Base-by-base conservation (phyloP, 495 filamentous ascomycete genomes). In the Aspergillus sparsus region DNA sequence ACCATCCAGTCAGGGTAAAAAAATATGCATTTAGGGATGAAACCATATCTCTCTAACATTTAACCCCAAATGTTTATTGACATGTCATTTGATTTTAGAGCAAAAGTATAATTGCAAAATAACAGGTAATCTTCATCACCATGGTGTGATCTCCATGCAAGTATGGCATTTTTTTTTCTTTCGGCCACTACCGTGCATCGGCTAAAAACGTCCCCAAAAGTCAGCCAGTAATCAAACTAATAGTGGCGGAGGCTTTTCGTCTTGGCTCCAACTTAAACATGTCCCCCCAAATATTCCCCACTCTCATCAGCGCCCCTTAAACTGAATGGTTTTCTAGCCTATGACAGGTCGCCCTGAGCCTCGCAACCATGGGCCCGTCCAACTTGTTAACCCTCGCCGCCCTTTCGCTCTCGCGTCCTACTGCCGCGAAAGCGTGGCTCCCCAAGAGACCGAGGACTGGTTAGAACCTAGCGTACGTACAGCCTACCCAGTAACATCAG, bases 191-290 rank as follows among this genome's bases (percentile, higher is more conserved):
- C 49, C 21, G 47, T 50, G 47, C 47, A 31, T 53, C 49, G 57
- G 57, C 57, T 59, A 59, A 53, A 51, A 52, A 52, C 12, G 49
- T 51, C 49, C 49, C 49, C 3, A 27, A 27, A 27, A 27, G 21
- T 51, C 21, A 47, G 7, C 45, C 18, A 12, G 12, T 31, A 16
- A 46, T 12, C 44, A 56, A 35, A 15, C n/a, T 37, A 15, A 49
- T 55, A 58, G 64, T 67, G 64, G 61, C 61, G 64, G 64, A 61
- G 66, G 61, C 69, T 72, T 63, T 27, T 27, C 70, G 67, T 66
- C 66, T 66, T 67, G 63, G 68, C 57, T 59, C 53, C 47, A 60
- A 64, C 60, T 53, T 58, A 65, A 55, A 62, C 49, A 55, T 45
- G 53, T 44, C 49, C 42, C 49, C 42, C 61, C 53, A 52, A 44